phyloP scores from a whole-genome alignment of 306 rosid species.

The Rosa persica region DNA sequence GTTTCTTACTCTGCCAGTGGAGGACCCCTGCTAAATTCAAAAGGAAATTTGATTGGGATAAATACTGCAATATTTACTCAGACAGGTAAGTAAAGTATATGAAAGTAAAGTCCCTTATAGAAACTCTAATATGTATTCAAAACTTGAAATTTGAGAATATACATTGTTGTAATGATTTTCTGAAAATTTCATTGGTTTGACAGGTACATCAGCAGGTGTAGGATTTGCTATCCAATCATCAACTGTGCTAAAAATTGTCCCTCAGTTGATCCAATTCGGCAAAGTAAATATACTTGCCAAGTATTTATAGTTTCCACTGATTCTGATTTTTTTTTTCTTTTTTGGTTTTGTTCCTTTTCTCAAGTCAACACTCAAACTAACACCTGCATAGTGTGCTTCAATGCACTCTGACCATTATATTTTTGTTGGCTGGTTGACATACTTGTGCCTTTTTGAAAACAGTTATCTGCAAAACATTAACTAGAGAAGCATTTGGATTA shows the following conservation, averaged over 20 bases:
- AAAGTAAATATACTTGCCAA: slow-evolving; percentile 44
- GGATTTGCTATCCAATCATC: slow-evolving; percentile 97
- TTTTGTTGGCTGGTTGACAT: neutral
- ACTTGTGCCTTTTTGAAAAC: neutral
- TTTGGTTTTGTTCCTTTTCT: neutral
- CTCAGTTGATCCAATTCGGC: slow-evolving; percentile 85
- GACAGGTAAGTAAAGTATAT: slow-evolving; percentile 45
- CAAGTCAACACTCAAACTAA: neutral
- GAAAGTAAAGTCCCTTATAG: slow-evolving; percentile 6
- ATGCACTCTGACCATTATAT: neutral
- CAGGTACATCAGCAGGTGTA: slow-evolving; percentile 98
- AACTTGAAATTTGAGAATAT: slow-evolving; percentile 20
- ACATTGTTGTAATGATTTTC: neutral
- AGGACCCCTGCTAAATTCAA: slow-evolving; percentile 88
- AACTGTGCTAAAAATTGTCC: slow-evolving; percentile 73
- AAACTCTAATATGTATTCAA: slow-evolving; percentile 15
- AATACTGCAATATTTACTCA: slow-evolving; percentile 95
- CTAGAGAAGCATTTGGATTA: neutral
- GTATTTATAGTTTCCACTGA: neutral
- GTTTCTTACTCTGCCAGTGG: slow-evolving; percentile 58
- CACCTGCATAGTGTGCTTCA: neutral
- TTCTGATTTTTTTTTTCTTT: neutral
- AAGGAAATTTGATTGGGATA: slow-evolving; percentile 87
- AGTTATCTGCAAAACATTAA: neutral
- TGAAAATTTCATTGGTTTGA: slow-evolving; percentile 24